phyloP scores from a whole-genome alignment of 495 filamentous ascomycete genomes.

The Aspergillus hancockii region DNA sequence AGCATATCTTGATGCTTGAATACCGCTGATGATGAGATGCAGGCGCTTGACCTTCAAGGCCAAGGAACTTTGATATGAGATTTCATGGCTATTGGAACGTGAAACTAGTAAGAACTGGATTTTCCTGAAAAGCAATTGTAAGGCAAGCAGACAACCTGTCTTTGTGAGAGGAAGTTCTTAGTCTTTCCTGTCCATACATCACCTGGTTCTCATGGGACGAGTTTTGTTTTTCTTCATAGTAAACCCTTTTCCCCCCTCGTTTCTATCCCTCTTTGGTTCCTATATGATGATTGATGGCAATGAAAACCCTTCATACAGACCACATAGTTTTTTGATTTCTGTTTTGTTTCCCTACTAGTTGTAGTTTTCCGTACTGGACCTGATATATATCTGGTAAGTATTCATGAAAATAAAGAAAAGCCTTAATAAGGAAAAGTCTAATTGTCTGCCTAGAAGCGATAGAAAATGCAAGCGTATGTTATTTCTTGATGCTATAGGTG shows the following conservation, averaged over 20 bases:
- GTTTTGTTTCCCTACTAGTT: neutral
- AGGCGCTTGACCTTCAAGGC: neutral
- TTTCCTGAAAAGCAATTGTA: neutral
- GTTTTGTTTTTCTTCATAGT: neutral
- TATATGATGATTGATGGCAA: neutral
- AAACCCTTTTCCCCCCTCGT: neutral
- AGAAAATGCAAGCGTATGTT: neutral
- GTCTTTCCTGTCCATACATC: no score
- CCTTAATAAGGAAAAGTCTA: neutral
- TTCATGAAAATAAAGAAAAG: neutral
- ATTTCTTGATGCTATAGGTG: neutral
- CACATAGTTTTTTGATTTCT: neutral
- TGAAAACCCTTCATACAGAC: neutral
- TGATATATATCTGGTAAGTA: neutral
- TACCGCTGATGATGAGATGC: constrained; percentile 2
- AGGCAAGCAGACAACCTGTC: neutral
- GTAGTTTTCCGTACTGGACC: no score
- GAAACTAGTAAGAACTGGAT: neutral
- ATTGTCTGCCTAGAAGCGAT: neutral
- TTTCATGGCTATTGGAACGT: neutral
- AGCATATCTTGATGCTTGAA: neutral
- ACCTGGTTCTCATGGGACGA: neutral
- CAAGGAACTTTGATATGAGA: neutral
- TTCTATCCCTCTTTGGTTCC: neutral
- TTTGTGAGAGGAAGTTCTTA: no score